Evolutionary conservation across 2,329 filamentous ascomycete species (phyloP).

Genomic region (Aspergillus pseudoterreus): DNA sequence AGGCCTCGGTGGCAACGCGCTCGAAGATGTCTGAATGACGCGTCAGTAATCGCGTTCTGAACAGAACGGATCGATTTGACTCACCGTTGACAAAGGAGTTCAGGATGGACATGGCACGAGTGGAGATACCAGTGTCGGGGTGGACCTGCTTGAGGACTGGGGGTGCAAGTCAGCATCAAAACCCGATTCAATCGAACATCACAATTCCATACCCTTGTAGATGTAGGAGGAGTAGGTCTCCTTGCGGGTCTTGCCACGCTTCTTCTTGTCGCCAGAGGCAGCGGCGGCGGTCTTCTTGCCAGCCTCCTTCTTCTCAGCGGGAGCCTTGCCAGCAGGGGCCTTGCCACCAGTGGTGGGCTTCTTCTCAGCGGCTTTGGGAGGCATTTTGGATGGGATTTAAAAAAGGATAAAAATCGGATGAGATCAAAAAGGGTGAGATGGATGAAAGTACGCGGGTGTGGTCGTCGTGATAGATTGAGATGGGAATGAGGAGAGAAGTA

Average conservation of each 20-base stretch:
- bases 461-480: conserved; percentile 18
- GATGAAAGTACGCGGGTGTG: conserved; percentile 5
- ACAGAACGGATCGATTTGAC: conserved; percentile 24
- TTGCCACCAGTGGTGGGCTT: conserved; percentile 92
- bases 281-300: conserved; percentile 94
- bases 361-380: conserved; percentile 97
- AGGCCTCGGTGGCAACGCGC: conserved; percentile 96
- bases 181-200: conserved; percentile 29
- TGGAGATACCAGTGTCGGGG: conserved; percentile 99
- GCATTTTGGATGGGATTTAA: conserved; percentile 64
- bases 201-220: conserved; percentile 77
- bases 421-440: conserved; percentile 34
- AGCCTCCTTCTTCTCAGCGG: conserved; percentile 98
- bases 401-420: conserved; percentile 15
- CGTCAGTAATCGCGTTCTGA: neutral
- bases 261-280: conserved; percentile 97
- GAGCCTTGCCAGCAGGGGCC: conserved; percentile 75
- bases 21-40: conserved; percentile 84
- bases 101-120: conserved; percentile 98
- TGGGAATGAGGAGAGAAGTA: conserved; percentile 30
- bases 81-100: conserved; percentile 99
- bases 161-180: conserved; percentile 15
- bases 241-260: conserved; percentile 99
- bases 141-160: conserved; percentile 99
- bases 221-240: conserved; percentile 99